These are phyloP conservation scores for Nakazawaea molendinolei DNA, from an alignment of 805 yeast genomes.

Conservation along the genomic window DNA sequence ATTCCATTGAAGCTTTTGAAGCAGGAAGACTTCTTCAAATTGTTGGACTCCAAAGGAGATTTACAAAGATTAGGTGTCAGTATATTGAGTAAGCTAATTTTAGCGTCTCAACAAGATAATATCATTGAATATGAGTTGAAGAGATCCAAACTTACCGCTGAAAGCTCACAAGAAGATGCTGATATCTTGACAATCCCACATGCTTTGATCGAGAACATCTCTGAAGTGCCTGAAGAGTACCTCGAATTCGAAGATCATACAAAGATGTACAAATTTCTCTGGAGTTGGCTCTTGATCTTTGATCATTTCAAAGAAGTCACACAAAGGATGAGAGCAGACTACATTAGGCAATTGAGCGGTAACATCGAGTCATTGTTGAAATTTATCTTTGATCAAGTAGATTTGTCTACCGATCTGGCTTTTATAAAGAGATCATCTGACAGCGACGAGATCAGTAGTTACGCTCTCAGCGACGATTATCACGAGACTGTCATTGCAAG, in stretches of 20 bases:
- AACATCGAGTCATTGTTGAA: constrained; percentile 42
- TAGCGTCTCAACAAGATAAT: constrained; percentile 45
- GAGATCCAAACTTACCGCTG: constrained; percentile 29
- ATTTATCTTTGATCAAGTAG: constrained; percentile 49
- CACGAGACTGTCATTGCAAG: constrained; percentile 27
- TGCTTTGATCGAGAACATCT: constrained; percentile 29
- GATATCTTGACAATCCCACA: constrained; percentile 31
- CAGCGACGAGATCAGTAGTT: constrained; percentile 9
- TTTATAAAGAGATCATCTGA: constrained; percentile 5
- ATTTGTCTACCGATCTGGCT: constrained; percentile 20
- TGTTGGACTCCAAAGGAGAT: constrained; percentile 19
- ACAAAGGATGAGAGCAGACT: constrained; percentile 53
- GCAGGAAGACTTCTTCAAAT: constrained; percentile 28
- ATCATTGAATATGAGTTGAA: constrained; percentile 57
- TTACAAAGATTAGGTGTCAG: constrained; percentile 37
- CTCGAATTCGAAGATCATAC: constrained; percentile 31
- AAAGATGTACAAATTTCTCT: constrained; percentile 38
- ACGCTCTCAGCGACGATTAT: constrained; percentile 22
- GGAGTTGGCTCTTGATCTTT: constrained; percentile 65
- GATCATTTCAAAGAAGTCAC: constrained; percentile 59
- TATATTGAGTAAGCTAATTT: constrained; percentile 34
- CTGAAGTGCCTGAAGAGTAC: constrained; percentile 27
- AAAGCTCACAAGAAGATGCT: constrained; percentile 18
- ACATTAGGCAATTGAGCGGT: constrained; percentile 47
- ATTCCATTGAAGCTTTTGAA: constrained; percentile 27